Conservation (phyloP, 306 rosid species). For the Casuarina equisetifolia region DNA sequence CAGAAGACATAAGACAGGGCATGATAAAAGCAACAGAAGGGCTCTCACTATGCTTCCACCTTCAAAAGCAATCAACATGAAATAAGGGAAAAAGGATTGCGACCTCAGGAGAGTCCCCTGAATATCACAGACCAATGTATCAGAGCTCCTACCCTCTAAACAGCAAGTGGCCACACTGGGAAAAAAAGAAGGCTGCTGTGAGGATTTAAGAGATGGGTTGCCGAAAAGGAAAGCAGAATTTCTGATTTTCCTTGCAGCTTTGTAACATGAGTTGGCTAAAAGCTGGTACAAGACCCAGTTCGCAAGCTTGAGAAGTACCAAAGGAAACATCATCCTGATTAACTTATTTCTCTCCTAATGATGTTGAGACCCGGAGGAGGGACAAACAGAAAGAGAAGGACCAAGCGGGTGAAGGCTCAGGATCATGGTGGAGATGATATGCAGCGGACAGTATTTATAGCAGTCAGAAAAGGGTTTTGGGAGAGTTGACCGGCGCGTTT, state of each 20-base stretch:
- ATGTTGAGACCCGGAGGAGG: background rate
- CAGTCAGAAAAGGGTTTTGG: conserved; percentile 26
- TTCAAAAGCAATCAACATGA: conserved; percentile 93
- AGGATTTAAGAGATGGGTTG: conserved; percentile 33
- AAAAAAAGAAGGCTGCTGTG: conserved; percentile 35
- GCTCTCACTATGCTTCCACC: conserved; percentile 80
- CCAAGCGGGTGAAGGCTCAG: background rate
- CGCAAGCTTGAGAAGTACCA: conserved; percentile 49
- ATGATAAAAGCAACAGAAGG: conserved; percentile 59
- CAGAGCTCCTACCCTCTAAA: conserved; percentile 45
- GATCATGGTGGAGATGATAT: conserved; percentile 30
- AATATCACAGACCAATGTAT: conserved; percentile 60
- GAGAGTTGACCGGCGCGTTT: conserved; percentile 48
- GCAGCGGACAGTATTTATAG: conserved; percentile 51
- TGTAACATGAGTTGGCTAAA: conserved; percentile 60
- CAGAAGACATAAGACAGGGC: conserved; percentile 55
- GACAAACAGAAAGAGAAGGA: background rate
- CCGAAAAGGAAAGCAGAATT: conserved; percentile 45
- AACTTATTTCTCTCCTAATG: background rate
- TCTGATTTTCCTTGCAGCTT: conserved; percentile 68
- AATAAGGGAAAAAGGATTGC: conserved; percentile 69
- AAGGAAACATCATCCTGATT: conserved; percentile 44
- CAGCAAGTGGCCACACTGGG: conserved; percentile 54
- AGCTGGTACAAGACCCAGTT: conserved; percentile 61
- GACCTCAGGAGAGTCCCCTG: conserved; percentile 52